Base-by-base conservation (phyloP, 2,329 filamentous ascomycete genomes). In the Colletotrichum filicis region DNA sequence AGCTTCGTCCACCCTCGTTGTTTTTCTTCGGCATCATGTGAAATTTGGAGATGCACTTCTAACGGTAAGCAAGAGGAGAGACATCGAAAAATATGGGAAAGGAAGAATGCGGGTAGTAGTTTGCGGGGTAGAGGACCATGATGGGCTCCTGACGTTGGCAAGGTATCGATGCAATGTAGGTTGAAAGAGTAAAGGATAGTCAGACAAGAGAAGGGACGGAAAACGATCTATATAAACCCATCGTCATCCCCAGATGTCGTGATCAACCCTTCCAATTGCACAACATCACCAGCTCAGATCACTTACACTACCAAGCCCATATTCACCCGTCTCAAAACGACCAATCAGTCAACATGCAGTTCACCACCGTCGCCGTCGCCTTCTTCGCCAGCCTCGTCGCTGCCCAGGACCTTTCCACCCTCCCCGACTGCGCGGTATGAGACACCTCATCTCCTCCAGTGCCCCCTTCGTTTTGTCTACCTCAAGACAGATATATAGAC, bases 321-420 rank as follows among this genome's bases (percentile, higher is more conserved):
- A 7, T 8, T 42, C 14, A 37, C 12, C 26, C 22, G 4, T 9
- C 30, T n/a, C 14, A 35, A 9, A 46, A 30, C 9, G 4, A 12
- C 11, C 16, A 32, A 32, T 5, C 37, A 28, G 28, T n/a, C 76
- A 79, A 73, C 66, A 80, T 80, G 78, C 75, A 77, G 46, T 74
- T 80, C 74, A 74, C 68, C 42, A 72, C 68, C 53, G 32, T 72
- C 56, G 55, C 75, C 69, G 11, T 74, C 32, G 46, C 76, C 52
- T 53, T 80, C 53, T 75, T 79, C 59, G 57, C 78, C 57, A 69
- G 74, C 58, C 42, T 74, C 12, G 58, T 76, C 37, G 68, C 74
- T 52, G 57, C 77, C 28, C 78, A 79, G 56, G 72, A 74, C 32
- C 42, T 73, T 22, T 69, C 70, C 16, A 14, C 14, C 2, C 59